Conservation (phyloP, 768 basidiomycete genomes). For the Podaxis pistillaris region DNA sequence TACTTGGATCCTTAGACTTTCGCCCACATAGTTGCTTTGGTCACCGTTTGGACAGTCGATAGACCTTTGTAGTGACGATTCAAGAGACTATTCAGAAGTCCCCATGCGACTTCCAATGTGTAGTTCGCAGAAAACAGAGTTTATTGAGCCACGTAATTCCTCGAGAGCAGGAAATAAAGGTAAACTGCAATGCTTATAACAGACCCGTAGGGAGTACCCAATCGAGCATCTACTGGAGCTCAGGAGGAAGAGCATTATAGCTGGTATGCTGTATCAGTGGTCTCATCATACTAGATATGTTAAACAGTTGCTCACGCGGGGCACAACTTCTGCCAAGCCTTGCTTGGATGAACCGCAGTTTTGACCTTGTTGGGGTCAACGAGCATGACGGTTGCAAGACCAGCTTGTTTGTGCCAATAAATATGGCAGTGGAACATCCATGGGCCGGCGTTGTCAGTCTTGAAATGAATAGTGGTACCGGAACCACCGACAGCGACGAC, state of each 20-base stretch:
- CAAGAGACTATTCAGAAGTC: too few relatives aligned
- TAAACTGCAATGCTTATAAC: too few relatives aligned
- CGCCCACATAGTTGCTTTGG: too few relatives aligned
- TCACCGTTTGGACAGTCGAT: too few relatives aligned
- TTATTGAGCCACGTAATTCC: too few relatives aligned
- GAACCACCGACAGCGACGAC: slow-evolving; percentile 17
- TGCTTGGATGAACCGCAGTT: slow-evolving; percentile 6
- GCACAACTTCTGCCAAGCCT: slow-evolving; percentile 17
- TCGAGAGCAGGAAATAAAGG: too few relatives aligned
- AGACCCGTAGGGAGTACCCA: too few relatives aligned
- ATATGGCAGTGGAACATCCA: slow-evolving; percentile 23
- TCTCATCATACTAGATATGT: neutral
- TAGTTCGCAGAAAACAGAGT: too few relatives aligned
- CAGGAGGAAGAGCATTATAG: neutral
- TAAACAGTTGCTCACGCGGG: slow-evolving; percentile 14
- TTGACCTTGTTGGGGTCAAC: slow-evolving; percentile 7
- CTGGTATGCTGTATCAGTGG: neutral
- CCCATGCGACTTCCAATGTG: too few relatives aligned
- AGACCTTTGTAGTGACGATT: too few relatives aligned
- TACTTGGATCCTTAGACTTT: too few relatives aligned
- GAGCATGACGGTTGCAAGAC: slow-evolving; percentile 18
- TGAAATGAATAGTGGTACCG: slow-evolving; percentile 22
- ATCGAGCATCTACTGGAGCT: neutral
- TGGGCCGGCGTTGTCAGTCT: slow-evolving; percentile 16
- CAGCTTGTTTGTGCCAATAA: slow-evolving; percentile 17